A percentile compares a stretch with the other conserved stretches of the same genome.
phyloP scores from a whole-genome alignment of 805 yeast species.

The Saccharomycopsis babjevae region DNA sequence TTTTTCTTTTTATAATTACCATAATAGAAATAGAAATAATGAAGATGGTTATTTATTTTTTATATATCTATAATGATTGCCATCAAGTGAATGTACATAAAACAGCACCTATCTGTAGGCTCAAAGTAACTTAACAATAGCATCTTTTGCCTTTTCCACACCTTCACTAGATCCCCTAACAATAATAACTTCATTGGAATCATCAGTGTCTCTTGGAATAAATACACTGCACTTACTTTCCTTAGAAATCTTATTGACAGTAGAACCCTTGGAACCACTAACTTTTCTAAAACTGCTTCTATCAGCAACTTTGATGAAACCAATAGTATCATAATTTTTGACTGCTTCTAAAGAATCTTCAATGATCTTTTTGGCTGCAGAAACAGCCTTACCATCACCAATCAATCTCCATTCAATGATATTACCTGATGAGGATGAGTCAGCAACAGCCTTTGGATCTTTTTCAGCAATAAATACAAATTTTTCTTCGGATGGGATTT shows the following conservation, averaged over 20 bases:
- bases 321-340: slow-evolving; percentile 37
- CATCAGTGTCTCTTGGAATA: slow-evolving; percentile 52
- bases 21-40: background rate
- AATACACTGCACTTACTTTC: slow-evolving; percentile 47
- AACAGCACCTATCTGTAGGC: background rate
- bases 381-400: slow-evolving; percentile 40
- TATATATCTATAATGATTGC: background rate
- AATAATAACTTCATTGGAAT: slow-evolving; percentile 41
- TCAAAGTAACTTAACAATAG: slow-evolving; percentile 23
- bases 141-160: slow-evolving; percentile 39
- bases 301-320: slow-evolving; percentile 52
- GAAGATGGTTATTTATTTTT: background rate
- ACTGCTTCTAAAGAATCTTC: slow-evolving; percentile 40
- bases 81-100: background rate
- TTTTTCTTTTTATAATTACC: background rate
- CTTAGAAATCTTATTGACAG: slow-evolving; percentile 50
- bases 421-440: slow-evolving; percentile 28
- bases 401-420: slow-evolving; percentile 59
- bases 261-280: slow-evolving; percentile 70
- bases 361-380: slow-evolving; percentile 42
- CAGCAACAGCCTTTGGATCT: slow-evolving; percentile 41
- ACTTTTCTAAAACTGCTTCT: slow-evolving; percentile 46
- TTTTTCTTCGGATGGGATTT: slow-evolving; percentile 9
- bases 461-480: slow-evolving; percentile 23
- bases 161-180: slow-evolving; percentile 51